Percentiles rank a stretch among this genome's conserved stretches.
phyloP scores from a whole-genome alignment of 192 early-diverging fungal species.

The Gryganskiella cystojenkinii region DNA sequence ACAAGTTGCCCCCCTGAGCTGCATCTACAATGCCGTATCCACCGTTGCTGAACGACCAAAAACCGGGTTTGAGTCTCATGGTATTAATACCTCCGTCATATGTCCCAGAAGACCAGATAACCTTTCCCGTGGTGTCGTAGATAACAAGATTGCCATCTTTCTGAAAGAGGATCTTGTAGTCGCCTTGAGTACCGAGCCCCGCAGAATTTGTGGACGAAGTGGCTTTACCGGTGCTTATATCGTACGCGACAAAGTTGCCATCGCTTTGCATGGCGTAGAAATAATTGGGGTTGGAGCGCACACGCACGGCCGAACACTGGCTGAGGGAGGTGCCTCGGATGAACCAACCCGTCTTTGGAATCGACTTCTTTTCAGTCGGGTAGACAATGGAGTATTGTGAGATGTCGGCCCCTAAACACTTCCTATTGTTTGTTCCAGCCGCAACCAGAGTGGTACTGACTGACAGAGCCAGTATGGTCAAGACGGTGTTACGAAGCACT shows the following conservation, averaged over 20 bases:
- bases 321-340: not conserved
- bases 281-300: conserved; percentile 7
- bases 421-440: no score
- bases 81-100: not conserved
- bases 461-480: no score
- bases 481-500: no score
- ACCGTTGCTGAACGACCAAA: not conserved
- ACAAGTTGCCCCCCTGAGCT: no score
- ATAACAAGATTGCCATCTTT: conserved; percentile 25
- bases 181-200: conserved; percentile 17
- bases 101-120: conserved; percentile 2
- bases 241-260: conserved; percentile 26
- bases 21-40: no score
- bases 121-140: conserved; percentile 6
- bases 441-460: no score
- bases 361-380: no score
- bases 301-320: conserved; percentile 10
- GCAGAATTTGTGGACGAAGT: conserved; percentile 11
- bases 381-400: no score
- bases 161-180: conserved; percentile 16
- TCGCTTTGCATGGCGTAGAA: conserved; percentile 24
- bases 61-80: not conserved
- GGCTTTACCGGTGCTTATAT: not conserved
- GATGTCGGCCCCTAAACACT: conserved; percentile 4
- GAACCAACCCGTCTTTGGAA: not conserved